Evolutionary conservation across 176 grass and related monocot genomes (phyloP).

Genomic region (Triticum dicoccoides): DNA sequence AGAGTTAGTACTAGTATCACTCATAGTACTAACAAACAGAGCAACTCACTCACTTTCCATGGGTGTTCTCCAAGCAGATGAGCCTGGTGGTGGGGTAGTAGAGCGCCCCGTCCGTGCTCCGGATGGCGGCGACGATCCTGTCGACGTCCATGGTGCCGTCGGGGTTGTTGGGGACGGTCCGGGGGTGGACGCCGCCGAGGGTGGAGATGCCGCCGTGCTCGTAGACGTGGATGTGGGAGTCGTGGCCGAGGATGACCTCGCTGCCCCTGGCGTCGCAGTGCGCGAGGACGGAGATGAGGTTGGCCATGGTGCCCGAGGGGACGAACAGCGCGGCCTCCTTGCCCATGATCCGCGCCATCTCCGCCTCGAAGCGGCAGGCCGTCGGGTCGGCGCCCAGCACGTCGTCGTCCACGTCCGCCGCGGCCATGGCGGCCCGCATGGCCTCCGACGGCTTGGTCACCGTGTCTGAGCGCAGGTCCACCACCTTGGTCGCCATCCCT

Average conservation of each 20-base stretch:
- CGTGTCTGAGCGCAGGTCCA: constrained; percentile 88
- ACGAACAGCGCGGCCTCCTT: constrained; percentile 90
- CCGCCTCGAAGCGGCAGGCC: constrained; percentile 49
- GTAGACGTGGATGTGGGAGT: constrained; percentile 81
- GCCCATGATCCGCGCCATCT: constrained; percentile 61
- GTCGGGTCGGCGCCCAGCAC: constrained; percentile 74
- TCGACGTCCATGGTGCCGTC: constrained; percentile 86
- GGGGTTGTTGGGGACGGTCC: constrained; percentile 60
- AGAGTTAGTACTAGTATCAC: not conserved
- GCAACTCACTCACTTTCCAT: constrained; percentile 83
- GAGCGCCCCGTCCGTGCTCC: constrained; percentile 36
- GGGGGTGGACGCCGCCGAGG: constrained; percentile 71
- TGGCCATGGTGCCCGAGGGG: constrained; percentile 93
- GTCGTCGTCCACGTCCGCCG: constrained; percentile 83
- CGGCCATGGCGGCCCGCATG: constrained; percentile 85
- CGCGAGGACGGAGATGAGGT: constrained; percentile 57
- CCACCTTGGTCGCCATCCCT: constrained; percentile 51
- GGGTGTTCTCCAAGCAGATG: constrained; percentile 92
- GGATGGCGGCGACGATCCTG: constrained; percentile 57
- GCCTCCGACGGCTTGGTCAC: constrained; percentile 79
- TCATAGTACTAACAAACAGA: too few relatives aligned
- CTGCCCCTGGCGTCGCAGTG: constrained; percentile 60
- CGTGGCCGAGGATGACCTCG: constrained; percentile 80
- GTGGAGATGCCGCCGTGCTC: constrained; percentile 90
- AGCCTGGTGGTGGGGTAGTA: constrained; percentile 72